Base-by-base conservation (phyloP, 768 basidiomycete species). In the Galerina marginata region DNA sequence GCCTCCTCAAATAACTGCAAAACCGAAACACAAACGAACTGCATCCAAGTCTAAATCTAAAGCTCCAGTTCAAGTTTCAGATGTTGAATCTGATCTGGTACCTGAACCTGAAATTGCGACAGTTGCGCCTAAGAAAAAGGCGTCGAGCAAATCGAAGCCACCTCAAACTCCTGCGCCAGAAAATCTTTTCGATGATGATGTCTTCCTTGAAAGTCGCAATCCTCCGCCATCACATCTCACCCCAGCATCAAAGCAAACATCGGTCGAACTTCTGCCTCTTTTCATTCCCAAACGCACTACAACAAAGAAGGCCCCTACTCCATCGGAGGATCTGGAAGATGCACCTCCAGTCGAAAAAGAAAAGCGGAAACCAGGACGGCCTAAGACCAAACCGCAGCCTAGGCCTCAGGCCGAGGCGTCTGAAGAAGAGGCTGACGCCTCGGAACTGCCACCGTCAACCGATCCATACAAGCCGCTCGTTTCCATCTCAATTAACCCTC, bases 251-350 rank as follows among this genome's bases (percentile, higher is more conserved):
- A 48, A 47, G 6, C 42, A 40, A 10, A 14, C 51, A 23, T 44
- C 51, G 51, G 55, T 54, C 4, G 63, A 61, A 37, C 62, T 69
- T 14, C 46, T 61, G 11, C 68, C 68, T 16, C 54, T 70, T 20
- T 65, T 66, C 48, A 46, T 69, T 39, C 67, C 70, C 37, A 72
- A 72, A 59, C 67, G 71, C 6, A 64, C 52, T 45, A 54, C 50
- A 15, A 36, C 48, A 9, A 62, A 53, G 33, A 56, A 59, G 40
- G n/a, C 47, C 14, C 20, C 52, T 23, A 14, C 63, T 20, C 25
- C 40, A 25, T n/a, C 54, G 39, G 44, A 51, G 25, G 53, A 49
- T 9, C 14, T 14, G 6, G 50, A 48, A 14, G 55, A 54, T 4
- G 14, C 44, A n/a, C 14, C 54, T 10, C 61, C 56, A 16, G 25